phyloP scores from a whole-genome alignment of 345 rosid species.

The Populus deltoides region DNA sequence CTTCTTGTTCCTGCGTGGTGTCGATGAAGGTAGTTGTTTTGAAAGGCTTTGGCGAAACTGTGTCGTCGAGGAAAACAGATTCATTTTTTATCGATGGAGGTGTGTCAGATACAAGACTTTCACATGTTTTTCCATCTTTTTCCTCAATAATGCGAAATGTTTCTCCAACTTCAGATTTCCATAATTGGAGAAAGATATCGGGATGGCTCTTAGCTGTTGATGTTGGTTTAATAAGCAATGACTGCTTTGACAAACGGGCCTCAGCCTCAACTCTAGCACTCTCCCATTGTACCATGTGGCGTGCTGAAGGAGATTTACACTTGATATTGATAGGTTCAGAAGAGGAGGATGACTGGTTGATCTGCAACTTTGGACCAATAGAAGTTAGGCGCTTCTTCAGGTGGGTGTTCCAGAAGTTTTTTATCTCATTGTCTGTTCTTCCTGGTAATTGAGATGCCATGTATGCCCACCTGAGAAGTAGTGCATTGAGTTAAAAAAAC shows the following conservation, averaged over 20 bases:
- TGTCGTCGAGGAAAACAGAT: conserved; percentile 38
- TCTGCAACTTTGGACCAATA: conserved; percentile 80
- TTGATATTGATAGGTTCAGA: conserved; percentile 38
- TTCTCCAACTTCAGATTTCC: conserved; percentile 92
- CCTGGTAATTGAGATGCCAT: conserved; percentile 92
- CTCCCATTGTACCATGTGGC: conserved; percentile 99
- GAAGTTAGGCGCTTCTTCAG: conserved; percentile 71
- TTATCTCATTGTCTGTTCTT: conserved; percentile 93
- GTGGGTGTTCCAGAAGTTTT: conserved; percentile 99
- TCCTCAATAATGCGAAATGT: conserved; percentile 49
- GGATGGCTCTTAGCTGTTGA: conserved; percentile 33
- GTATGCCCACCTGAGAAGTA: conserved; percentile 81
- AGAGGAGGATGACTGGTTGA: conserved; percentile 58
- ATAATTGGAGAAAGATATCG: conserved; percentile 70
- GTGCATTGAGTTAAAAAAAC: background rate
- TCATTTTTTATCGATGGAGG: conserved; percentile 54
- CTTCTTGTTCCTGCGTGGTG: conserved; percentile 13
- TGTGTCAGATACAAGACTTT: conserved; percentile 47
- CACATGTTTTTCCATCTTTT: conserved; percentile 29
- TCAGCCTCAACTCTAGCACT: conserved; percentile 96
- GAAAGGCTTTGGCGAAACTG: conserved; percentile 12
- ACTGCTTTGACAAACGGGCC: conserved; percentile 78
- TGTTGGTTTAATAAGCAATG: conserved; percentile 43
- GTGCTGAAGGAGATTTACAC: conserved; percentile 45
- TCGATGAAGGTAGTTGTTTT: conserved; percentile 1